Conservation (phyloP, 805 yeast genomes). For the Saccharomycopsis synnaedendra region DNA sequence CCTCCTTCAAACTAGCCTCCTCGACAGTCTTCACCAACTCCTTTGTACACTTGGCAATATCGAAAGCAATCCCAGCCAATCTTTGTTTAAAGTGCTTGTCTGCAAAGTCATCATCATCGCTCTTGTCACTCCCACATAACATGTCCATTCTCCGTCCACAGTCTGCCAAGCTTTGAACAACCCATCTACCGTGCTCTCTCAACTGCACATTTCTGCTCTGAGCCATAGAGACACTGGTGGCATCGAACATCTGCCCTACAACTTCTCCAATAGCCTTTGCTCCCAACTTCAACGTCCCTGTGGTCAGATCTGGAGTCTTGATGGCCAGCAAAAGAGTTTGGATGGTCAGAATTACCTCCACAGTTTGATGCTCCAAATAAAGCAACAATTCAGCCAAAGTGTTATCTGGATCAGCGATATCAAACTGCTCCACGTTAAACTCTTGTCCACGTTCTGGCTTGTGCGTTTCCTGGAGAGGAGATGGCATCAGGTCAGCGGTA, state of each 20-base stretch:
- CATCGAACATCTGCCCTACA: conserved; percentile 79
- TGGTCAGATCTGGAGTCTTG: conserved; percentile 64
- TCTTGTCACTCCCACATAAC: conserved; percentile 38
- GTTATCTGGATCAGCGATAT: conserved; percentile 79
- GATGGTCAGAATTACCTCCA: conserved; percentile 80
- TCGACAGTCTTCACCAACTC: conserved; percentile 94
- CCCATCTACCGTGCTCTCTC: conserved; percentile 87
- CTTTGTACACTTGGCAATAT: conserved; percentile 91
- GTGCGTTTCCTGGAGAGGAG: conserved; percentile 14
- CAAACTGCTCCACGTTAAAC: conserved; percentile 65
- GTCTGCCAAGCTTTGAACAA: conserved; percentile 75
- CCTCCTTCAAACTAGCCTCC: conserved; percentile 82
- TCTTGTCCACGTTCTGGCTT: conserved; percentile 19
- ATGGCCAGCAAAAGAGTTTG: conserved; percentile 71
- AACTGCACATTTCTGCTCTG: conserved; percentile 78
- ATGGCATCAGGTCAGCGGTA: conserved; percentile 1
- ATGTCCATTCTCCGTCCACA: conserved; percentile 75
- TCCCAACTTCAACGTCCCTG: conserved; percentile 60
- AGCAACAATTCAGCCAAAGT: conserved; percentile 73
- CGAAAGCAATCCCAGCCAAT: conserved; percentile 91
- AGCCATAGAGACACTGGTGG: conserved; percentile 78
- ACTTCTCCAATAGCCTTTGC: conserved; percentile 70
- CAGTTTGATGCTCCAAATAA: conserved; percentile 89
- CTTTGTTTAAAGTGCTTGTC: conserved; percentile 87
- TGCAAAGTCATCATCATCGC: conserved; percentile 53